These are phyloP conservation scores for Schizopora paradoxa DNA, from an alignment of 1,284 basidiomycete genomes.

Conservation along the genomic window DNA sequence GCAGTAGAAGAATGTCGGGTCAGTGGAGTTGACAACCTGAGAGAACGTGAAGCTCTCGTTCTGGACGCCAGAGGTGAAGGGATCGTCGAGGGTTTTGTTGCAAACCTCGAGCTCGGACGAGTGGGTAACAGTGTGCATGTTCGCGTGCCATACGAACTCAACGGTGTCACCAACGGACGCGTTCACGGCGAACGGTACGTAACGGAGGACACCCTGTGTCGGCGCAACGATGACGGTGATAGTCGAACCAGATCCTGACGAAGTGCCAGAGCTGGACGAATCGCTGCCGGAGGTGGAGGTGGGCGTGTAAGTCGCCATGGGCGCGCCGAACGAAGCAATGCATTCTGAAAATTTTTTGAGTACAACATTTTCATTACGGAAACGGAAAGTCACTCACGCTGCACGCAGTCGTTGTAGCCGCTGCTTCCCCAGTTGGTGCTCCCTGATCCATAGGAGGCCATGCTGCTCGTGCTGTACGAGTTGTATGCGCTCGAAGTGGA, in stretches of 20 bases:
- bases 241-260: conserved; percentile 41
- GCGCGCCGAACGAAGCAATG: conserved; percentile 49
- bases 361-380: conserved; percentile 3
- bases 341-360: conserved; percentile 43
- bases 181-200: conserved; percentile 67
- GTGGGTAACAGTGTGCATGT: conserved; percentile 76
- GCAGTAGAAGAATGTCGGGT: conserved; percentile 69
- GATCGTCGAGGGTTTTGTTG: conserved; percentile 57
- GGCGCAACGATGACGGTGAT: conserved; percentile 75
- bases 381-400: conserved; percentile 42
- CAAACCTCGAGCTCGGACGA: conserved; percentile 58
- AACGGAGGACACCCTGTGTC: conserved; percentile 66
- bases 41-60: conserved; percentile 60
- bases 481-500: conserved; percentile 17
- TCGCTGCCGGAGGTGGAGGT: conserved; percentile 33
- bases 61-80: conserved; percentile 61
- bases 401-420: conserved; percentile 63
- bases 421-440: conserved; percentile 50
- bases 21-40: conserved; percentile 66
- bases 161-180: conserved; percentile 72
- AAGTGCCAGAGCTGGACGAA: conserved; percentile 25
- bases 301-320: conserved; percentile 37
- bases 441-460: conserved; percentile 61
- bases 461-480: conserved; percentile 29
- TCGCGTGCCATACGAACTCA: conserved; percentile 66